Conservation (phyloP, 371 early-diverging fungal species). For the Umbelopsis sp. region DNA sequence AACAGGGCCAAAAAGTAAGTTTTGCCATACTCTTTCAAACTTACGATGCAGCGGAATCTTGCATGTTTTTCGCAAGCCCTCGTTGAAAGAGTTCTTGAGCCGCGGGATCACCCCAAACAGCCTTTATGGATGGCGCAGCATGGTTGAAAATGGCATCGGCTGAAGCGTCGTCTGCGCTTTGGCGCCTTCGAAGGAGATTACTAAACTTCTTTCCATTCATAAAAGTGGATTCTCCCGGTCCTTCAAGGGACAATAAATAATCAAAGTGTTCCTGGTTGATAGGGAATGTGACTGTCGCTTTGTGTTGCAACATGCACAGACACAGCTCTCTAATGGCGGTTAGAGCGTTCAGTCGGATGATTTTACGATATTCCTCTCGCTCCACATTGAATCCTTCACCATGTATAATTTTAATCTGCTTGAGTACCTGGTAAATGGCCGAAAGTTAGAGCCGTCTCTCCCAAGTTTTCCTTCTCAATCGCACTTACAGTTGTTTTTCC, state of each 20-base stretch:
- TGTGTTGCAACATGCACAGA: conserved; percentile 26
- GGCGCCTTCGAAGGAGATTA: conserved; percentile 35
- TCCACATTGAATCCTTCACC: conserved; percentile 42
- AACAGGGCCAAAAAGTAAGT: no score
- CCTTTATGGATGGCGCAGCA: conserved; percentile 40
- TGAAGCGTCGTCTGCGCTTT: conserved; percentile 39
- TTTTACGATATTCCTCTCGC: conserved; percentile 38
- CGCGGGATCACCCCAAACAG: conserved; percentile 43
- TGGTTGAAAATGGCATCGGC: conserved; percentile 37
- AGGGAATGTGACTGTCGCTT: conserved; percentile 26
- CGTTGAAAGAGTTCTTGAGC: conserved; percentile 31
- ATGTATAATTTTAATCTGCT: conserved; percentile 49
- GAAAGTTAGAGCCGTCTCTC: not conserved
- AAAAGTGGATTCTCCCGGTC: conserved; percentile 31
- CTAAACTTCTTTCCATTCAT: conserved; percentile 28
- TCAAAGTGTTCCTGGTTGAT: conserved; percentile 40
- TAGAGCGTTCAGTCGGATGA: conserved; percentile 45
- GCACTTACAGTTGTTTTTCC: conserved; percentile 43
- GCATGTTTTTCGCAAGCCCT: conserved; percentile 35
- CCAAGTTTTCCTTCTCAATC: no score
- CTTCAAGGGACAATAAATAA: conserved; percentile 29
- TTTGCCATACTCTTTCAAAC: not conserved
- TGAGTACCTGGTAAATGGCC: conserved; percentile 28
- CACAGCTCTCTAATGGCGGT: conserved; percentile 42
- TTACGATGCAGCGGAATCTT: conserved; percentile 52